Percentiles rank a stretch among this genome's conserved stretches.
These are phyloP conservation scores for Xylaria sp. DNA, from an alignment of 2,329 filamentous ascomycete species.

Conservation along the genomic window DNA sequence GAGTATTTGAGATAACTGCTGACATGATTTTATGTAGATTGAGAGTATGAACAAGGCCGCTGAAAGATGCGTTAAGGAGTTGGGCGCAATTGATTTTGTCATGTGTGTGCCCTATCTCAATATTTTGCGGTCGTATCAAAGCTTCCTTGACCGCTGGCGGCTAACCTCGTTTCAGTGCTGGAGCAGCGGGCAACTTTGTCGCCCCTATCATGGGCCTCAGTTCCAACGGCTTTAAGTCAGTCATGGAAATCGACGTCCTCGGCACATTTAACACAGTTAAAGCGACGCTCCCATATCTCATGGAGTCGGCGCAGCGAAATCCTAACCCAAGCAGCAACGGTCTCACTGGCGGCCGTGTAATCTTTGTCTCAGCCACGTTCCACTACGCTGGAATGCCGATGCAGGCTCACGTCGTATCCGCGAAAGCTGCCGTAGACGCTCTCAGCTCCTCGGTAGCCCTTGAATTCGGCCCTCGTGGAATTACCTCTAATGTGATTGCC, in stretches of 20 bases:
- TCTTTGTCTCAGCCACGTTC: slow-evolving; percentile 90
- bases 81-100: slow-evolving; percentile 91
- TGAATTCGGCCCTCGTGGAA: slow-evolving; percentile 88
- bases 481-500: slow-evolving; percentile 89
- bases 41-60: slow-evolving; percentile 78
- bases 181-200: slow-evolving; percentile 95
- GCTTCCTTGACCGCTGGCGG: slow-evolving; percentile 12
- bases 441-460: slow-evolving; percentile 82
- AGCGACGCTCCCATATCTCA: slow-evolving; percentile 84
- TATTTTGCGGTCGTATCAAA: background rate
- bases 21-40: slow-evolving; percentile 53
- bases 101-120: slow-evolving; percentile 83
- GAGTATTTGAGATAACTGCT: slow-evolving; percentile 4
- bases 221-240: slow-evolving; percentile 90
- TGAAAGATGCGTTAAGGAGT: slow-evolving; percentile 80
- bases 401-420: slow-evolving; percentile 89
- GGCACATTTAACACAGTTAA: slow-evolving; percentile 97
- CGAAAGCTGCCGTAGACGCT: slow-evolving; percentile 91
- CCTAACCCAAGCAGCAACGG: slow-evolving; percentile 70
- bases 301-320: slow-evolving; percentile 76
- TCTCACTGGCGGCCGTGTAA: slow-evolving; percentile 80
- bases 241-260: slow-evolving; percentile 95
- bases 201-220: slow-evolving; percentile 84
- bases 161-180: slow-evolving; percentile 70
- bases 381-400: slow-evolving; percentile 89